Conservation (phyloP, 108 stramenopile species). For the Conticribra guillardii region DNA sequence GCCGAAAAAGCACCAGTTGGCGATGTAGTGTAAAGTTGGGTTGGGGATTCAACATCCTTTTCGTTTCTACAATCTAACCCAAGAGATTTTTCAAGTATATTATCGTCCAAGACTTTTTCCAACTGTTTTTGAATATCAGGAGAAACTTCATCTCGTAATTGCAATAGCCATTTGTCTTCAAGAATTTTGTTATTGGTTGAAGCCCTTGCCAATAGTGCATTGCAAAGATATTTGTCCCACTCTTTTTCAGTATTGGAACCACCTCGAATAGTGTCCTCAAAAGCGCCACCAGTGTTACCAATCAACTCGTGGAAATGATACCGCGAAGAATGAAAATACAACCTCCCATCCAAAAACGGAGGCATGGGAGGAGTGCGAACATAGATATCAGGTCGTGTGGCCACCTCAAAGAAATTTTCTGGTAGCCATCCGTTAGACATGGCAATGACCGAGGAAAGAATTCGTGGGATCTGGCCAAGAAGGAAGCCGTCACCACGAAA, state of each 20-base stretch:
- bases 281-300: constrained; percentile 36
- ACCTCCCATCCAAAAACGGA: constrained; percentile 17
- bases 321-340: constrained; percentile 58
- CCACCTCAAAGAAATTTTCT: constrained; percentile 47
- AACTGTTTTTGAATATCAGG: constrained; percentile 23
- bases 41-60: not conserved
- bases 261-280: constrained; percentile 13
- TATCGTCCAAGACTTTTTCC: not conserved
- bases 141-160: constrained; percentile 33
- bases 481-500: constrained; percentile 73
- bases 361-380: constrained; percentile 60
- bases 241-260: constrained; percentile 17
- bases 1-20: constrained; percentile 30
- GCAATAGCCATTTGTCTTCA: constrained; percentile 49
- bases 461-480: constrained; percentile 55
- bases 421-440: constrained; percentile 74
- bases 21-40: constrained; percentile 7
- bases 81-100: not conserved
- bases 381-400: constrained; percentile 44
- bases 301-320: constrained; percentile 73
- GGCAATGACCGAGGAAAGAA: constrained; percentile 60
- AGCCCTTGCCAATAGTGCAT: constrained; percentile 9
- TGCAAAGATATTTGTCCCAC: constrained; percentile 33
- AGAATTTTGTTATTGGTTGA: not conserved
- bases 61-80: not conserved